Base-by-base conservation (phyloP, 495 filamentous ascomycete genomes). In the Penicillium lividum region DNA sequence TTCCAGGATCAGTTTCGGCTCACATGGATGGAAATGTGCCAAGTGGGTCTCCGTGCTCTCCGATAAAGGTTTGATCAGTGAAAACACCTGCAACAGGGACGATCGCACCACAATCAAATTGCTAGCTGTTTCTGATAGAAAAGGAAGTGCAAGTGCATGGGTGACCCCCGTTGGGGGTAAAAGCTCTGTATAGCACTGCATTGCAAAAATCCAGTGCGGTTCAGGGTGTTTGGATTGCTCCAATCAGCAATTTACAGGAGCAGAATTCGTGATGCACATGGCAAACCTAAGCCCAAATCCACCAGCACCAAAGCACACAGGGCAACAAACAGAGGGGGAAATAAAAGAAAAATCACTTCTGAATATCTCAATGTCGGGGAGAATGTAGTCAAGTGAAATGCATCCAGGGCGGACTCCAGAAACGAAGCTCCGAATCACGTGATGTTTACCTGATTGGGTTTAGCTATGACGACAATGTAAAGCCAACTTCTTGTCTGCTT, bases 91-190 rank as follows among this genome's bases (percentile, higher is more conserved):
- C 34, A 98, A 85, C 36, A 97, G 80, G 28, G 92, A 96, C 49
- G 89, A 90, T 77, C 90, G 93, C 34, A 89, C 91, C 73, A 97
- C 86, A 54, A 96, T 75, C 60, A 98, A 82, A 68, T 98, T 97
- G 66, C 82, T 86, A 58, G 89, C 85, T 51, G 86, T 84, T 15
- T 89, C 75, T 30, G 86, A 86, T 43, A 87, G 75, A 66, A 99
- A 93, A 22, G 91, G 84, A 16, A 96, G 73, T 44, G 80, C 82
- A 65, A 98, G 71, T 36, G 93, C 90, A 76, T 96, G 89, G 56
- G 91, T 91, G 67, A 99, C 91, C 64, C 92, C 91, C 65, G 91
- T 95, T 22, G 94, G 92, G 75, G 94, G 87, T 63, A 91, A 84
- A 67, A 99, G 77, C 80, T 97, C 92, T 60, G 90, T 91, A 78